These are phyloP conservation scores for Mycothermus thermophilus DNA, from an alignment of 495 filamentous ascomycete species.

Conservation along the genomic window DNA sequence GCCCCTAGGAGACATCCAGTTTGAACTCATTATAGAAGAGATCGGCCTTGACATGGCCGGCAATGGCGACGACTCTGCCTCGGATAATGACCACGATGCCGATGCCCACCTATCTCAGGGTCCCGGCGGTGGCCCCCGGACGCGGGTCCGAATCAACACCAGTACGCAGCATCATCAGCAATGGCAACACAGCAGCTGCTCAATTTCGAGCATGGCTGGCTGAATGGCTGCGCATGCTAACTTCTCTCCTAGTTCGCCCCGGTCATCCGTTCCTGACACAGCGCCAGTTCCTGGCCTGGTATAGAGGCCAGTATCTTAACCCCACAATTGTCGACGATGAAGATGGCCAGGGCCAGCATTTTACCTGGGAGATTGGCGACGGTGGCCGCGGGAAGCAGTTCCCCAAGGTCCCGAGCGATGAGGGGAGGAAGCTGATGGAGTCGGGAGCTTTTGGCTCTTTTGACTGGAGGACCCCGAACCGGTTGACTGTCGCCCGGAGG, in stretches of 20 bases:
- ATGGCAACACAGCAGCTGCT: too few species aligned
- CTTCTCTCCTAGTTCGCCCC: too few species aligned
- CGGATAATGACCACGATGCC: not conserved
- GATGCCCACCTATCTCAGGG: too few species aligned
- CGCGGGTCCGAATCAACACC: too few species aligned
- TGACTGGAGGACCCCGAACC: conserved; percentile 34
- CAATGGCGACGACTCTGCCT: not conserved
- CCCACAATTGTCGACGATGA: conserved; percentile 21
- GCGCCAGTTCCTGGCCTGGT: conserved; percentile 37
- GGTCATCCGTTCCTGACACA: conserved; percentile 22
- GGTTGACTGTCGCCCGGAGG: conserved; percentile 45
- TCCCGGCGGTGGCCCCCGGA: too few species aligned
- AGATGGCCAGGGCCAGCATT: conserved; percentile 2
- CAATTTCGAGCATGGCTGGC: too few species aligned
- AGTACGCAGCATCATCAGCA: too few species aligned
- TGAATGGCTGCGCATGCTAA: too few species aligned
- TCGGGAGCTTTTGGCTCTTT: conserved; percentile 63
- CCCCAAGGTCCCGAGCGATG: conserved; percentile 65
- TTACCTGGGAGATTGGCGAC: conserved; percentile 12
- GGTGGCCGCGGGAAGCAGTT: conserved; percentile 35
- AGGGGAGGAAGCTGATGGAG: conserved; percentile 62
- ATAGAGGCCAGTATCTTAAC: conserved; percentile 27
- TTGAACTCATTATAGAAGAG: conserved; percentile 19
- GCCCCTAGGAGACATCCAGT: conserved; percentile 16
- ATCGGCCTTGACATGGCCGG: not conserved